phyloP scores from a whole-genome alignment of 306 rosid genomes.

The Prunus mume region DNA sequence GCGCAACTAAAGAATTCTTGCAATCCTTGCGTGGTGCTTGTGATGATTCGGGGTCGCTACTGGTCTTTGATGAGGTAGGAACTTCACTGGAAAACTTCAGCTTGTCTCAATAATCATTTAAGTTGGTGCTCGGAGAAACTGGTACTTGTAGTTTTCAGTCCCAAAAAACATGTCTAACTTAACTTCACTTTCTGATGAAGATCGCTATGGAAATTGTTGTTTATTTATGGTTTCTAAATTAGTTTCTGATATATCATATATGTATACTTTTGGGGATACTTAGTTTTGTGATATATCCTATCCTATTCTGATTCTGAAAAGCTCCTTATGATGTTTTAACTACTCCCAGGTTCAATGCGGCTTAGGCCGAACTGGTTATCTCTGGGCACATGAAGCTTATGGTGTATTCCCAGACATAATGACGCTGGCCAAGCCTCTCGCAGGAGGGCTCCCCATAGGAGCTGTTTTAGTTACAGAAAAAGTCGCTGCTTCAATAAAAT shows the following conservation, averaged over 20 bases:
- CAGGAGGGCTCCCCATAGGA: slow-evolving; percentile 91
- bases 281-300: background rate
- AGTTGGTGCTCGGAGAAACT: background rate
- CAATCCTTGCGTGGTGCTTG: slow-evolving; percentile 64
- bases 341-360: slow-evolving; percentile 78
- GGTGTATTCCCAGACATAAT: slow-evolving; percentile 76
- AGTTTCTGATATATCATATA: background rate
- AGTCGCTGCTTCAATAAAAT: slow-evolving; percentile 61
- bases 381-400: slow-evolving; percentile 83
- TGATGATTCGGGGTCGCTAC: slow-evolving; percentile 69
- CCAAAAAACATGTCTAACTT: background rate
- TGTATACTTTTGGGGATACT: background rate
- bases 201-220: background rate
- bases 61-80: slow-evolving; percentile 85
- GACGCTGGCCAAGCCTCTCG: slow-evolving; percentile 96
- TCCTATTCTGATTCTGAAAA: background rate
- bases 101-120: background rate
- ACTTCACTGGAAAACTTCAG: background rate
- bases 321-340: background rate
- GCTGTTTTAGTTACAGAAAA: slow-evolving; percentile 65
- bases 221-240: too few relatives aligned
- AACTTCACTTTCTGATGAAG: too few relatives aligned
- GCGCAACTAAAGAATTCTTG: slow-evolving; percentile 83
- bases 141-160: background rate
- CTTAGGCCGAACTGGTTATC: slow-evolving; percentile 71